These are phyloP conservation scores for Aegilops longissima DNA, from an alignment of 176 grass and related monocot genomes.

Conservation along the genomic window DNA sequence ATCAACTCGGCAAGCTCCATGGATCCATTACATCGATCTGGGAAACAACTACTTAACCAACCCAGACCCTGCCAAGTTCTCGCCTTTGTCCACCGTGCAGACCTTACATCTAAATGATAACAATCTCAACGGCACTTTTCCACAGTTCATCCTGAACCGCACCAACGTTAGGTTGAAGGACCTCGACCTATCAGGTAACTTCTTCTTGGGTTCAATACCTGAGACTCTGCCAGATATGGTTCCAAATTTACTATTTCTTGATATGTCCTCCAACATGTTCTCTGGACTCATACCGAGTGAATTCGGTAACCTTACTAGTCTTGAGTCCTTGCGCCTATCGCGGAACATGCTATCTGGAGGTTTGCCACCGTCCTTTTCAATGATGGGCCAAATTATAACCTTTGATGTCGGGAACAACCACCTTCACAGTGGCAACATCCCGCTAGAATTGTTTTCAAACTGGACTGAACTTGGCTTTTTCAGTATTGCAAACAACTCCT, in stretches of 20 bases:
- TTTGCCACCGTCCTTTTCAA: too few relatives aligned
- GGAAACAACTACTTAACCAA: neutral
- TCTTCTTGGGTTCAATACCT: constrained; percentile 27
- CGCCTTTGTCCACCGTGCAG: neutral
- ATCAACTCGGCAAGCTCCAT: neutral
- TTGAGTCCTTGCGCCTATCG: too few relatives aligned
- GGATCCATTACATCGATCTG: neutral
- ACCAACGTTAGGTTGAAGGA: neutral
- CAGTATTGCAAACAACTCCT: too few relatives aligned
- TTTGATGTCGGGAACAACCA: neutral
- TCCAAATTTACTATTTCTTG: constrained; percentile 10
- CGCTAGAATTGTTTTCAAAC: too few relatives aligned
- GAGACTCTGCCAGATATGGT: constrained; percentile 22
- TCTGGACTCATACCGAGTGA: neutral
- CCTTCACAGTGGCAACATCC: too few relatives aligned
- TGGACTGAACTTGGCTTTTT: too few relatives aligned
- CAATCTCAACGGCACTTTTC: neutral
- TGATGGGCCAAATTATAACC: too few relatives aligned
- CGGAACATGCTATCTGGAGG: too few relatives aligned
- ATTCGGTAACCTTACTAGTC: too few relatives aligned
- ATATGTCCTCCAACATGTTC: constrained; percentile 38
- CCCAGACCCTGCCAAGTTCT: neutral
- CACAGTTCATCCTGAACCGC: neutral
- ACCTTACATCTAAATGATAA: neutral
- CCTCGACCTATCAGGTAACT: constrained; percentile 45